Evolutionary conservation across 495 filamentous ascomycete genomes (phyloP).

Genomic region (Chaetomium fimeti): DNA sequence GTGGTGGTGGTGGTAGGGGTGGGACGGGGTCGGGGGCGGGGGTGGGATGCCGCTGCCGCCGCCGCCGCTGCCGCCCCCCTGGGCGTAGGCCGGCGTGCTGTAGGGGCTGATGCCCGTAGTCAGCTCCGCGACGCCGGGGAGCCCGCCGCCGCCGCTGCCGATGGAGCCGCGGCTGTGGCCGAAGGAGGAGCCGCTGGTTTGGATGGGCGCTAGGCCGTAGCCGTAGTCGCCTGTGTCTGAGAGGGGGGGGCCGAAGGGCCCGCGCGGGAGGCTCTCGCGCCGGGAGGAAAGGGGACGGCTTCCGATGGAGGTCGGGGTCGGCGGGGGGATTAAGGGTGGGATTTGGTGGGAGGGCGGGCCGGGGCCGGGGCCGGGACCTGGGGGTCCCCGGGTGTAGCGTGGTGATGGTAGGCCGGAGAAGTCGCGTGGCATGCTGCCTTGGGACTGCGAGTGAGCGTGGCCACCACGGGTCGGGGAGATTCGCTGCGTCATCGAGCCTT

Average conservation of each 20-base stretch:
- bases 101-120: constrained; percentile 57
- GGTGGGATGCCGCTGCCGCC: no score
- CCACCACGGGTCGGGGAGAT: constrained; percentile 39
- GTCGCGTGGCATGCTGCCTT: constrained; percentile 46
- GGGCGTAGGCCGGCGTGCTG: constrained; percentile 49
- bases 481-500: constrained; percentile 34
- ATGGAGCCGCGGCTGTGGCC: no score
- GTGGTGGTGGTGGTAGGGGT: not conserved
- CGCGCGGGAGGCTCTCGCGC: constrained; percentile 5
- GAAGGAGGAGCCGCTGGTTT: constrained; percentile 29
- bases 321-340: constrained; percentile 27
- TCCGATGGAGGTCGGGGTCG: constrained; percentile 27
- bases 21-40: no score
- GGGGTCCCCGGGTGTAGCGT: constrained; percentile 30
- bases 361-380: not conserved
- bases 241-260: constrained; percentile 2
- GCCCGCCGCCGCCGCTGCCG: constrained; percentile 23
- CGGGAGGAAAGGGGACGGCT: constrained; percentile 40
- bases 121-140: constrained; percentile 54
- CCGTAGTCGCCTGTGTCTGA: constrained; percentile 26
- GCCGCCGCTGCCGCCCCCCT: no score
- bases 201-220: constrained; percentile 49
- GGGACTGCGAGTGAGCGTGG: constrained; percentile 49
- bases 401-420: constrained; percentile 35
- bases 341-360: not conserved